phyloP scores from a whole-genome alignment of 139 green algal species.

The Mychonastes homosphaera region DNA sequence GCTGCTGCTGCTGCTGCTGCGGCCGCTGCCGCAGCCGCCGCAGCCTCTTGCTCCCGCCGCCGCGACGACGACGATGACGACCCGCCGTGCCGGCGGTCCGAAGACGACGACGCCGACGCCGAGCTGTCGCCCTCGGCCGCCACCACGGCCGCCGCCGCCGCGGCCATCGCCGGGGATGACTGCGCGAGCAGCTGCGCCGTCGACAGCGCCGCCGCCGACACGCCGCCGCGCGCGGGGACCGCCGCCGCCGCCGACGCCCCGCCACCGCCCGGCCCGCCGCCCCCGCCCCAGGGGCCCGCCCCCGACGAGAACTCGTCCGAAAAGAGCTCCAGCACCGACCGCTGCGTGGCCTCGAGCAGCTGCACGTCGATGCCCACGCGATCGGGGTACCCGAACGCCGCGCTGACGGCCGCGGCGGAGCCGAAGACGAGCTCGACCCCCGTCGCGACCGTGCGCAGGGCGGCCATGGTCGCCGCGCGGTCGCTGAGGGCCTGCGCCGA shows the following conservation, averaged over 20 bases:
- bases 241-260: not conserved
- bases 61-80: no score
- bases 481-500: no score
- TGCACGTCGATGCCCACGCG: constrained; percentile 56
- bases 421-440: constrained; percentile 67
- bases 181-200: constrained; percentile 8
- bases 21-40: no score
- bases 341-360: constrained; percentile 41
- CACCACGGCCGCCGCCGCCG: no score
- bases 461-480: constrained; percentile 12
- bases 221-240: not conserved
- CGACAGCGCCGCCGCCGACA: not conserved
- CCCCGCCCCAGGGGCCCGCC: not conserved
- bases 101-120: no score
- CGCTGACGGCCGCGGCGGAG: constrained; percentile 62
- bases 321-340: constrained; percentile 37
- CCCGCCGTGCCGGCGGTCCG: no score
- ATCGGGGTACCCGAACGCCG: constrained; percentile 62
- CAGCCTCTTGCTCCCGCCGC: no score
- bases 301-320: constrained; percentile 29
- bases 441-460: constrained; percentile 18
- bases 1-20: no score
- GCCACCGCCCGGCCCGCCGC: not conserved
- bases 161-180: not conserved
- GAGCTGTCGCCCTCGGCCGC: no score